A percentile compares a stretch with the other conserved stretches of the same genome.
phyloP scores from a whole-genome alignment of 169 alveolate genomes.

The Babesia sp. region DNA sequence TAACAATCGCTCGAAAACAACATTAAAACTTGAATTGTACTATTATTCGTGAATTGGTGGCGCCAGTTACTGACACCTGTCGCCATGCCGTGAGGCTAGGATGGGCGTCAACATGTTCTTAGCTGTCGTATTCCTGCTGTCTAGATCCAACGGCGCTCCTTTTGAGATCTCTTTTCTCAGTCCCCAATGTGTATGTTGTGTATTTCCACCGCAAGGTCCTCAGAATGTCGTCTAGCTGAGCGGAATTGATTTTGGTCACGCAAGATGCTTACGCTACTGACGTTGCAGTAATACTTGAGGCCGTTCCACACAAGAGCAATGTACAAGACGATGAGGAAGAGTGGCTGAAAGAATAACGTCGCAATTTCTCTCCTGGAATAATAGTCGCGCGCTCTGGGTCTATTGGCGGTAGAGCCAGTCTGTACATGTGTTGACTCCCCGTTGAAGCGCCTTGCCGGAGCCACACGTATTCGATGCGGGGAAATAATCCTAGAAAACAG shows the following conservation, averaged over 20 bases:
- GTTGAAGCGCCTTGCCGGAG: background rate
- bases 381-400: conserved; percentile 48
- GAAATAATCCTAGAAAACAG: background rate
- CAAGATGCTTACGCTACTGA: conserved; percentile 37
- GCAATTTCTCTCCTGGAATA: conserved; percentile 53
- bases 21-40: too few relatives aligned
- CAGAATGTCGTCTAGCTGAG: conserved; percentile 40
- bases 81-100: too few relatives aligned
- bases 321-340: conserved; percentile 37
- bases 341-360: conserved; percentile 60
- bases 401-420: background rate
- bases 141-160: too few relatives aligned
- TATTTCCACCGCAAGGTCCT: conserved; percentile 48
- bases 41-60: too few relatives aligned
- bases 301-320: conserved; percentile 36
- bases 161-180: too few relatives aligned
- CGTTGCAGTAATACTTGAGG: conserved; percentile 55
- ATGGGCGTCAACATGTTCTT: too few relatives aligned
- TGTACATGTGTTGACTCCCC: background rate
- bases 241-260: background rate
- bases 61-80: too few relatives aligned
- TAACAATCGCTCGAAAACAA: too few relatives aligned
- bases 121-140: too few relatives aligned
- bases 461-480: background rate
- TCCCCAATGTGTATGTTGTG: background rate